phyloP scores from a whole-genome alignment of 441 rosid genomes.

The Pelargonium fulgidum region DNA sequence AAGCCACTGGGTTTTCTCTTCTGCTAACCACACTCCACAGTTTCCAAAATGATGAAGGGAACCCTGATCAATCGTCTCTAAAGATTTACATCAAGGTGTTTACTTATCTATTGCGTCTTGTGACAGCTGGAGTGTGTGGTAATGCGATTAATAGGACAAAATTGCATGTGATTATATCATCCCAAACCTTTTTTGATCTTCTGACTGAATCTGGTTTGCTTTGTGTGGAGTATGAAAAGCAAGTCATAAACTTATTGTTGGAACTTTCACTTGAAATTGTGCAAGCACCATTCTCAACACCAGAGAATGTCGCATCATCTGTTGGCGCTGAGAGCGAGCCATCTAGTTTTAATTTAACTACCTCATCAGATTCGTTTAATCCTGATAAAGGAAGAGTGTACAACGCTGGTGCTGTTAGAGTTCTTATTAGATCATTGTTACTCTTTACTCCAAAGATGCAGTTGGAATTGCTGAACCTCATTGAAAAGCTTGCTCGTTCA shows the following conservation, averaged over 20 bases:
- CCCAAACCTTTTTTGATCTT: constrained; percentile 94
- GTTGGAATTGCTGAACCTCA: constrained; percentile 71
- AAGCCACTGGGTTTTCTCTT: constrained; percentile 98
- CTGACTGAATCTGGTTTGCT: constrained; percentile 93
- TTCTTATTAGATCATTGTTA: constrained; percentile 81
- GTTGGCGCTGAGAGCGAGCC: constrained; percentile 45
- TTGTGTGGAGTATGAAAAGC: constrained; percentile 89
- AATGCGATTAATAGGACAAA: constrained; percentile 82
- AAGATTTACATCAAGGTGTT: constrained; percentile 60
- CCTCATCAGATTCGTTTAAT: constrained; percentile 59
- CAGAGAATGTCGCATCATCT: constrained; percentile 42
- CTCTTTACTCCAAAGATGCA: constrained; percentile 96
- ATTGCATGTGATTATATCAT: constrained; percentile 68
- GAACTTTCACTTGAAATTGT: constrained; percentile 98
- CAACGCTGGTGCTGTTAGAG: constrained; percentile 89
- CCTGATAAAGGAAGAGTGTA: constrained; percentile 79
- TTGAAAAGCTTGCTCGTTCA: constrained; percentile 83
- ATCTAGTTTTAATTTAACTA: constrained; percentile 45
- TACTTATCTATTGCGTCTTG: constrained; percentile 80
- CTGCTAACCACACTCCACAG: constrained; percentile 88
- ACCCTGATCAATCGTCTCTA: constrained; percentile 50
- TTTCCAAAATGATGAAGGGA: constrained; percentile 69
- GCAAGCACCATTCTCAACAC: constrained; percentile 76
- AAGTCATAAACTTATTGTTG: constrained; percentile 80
- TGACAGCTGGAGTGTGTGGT: constrained; percentile 83